phyloP scores from a whole-genome alignment of 1,284 basidiomycete species.

The Cutaneotrichosporon sp. region DNA sequence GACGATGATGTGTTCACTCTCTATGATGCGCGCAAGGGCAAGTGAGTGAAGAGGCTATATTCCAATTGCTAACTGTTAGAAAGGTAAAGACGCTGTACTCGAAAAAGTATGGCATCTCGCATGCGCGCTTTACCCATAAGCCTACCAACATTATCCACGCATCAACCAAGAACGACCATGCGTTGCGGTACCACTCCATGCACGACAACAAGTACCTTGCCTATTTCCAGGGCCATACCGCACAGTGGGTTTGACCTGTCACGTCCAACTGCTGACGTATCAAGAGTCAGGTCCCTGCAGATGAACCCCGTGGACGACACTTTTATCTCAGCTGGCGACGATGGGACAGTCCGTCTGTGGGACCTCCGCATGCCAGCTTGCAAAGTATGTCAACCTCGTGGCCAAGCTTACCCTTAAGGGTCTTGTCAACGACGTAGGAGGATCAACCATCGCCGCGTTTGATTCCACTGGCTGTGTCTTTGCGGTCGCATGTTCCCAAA shows the following conservation, averaged over 20 bases:
- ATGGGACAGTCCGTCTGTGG: conserved; percentile 95
- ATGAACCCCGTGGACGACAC: conserved; percentile 90
- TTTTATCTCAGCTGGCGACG: conserved; percentile 89
- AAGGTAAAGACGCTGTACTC: conserved; percentile 74
- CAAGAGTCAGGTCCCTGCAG: conserved; percentile 82
- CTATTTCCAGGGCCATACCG: conserved; percentile 93
- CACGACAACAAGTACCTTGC: conserved; percentile 94
- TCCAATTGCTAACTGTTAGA: conserved; percentile 48
- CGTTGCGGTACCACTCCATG: conserved; percentile 87
- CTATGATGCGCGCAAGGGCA: conserved; percentile 83
- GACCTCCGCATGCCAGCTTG: conserved; percentile 77
- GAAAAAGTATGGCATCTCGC: conserved; percentile 93
- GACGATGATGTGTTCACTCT: conserved; percentile 90
- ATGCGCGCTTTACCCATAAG: conserved; percentile 91
- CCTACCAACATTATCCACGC: conserved; percentile 79
- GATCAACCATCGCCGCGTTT: conserved; percentile 78
- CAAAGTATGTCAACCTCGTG: conserved; percentile 49
- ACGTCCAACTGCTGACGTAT: too few species aligned
- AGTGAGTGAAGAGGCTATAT: conserved; percentile 59
- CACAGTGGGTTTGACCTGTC: conserved; percentile 55
- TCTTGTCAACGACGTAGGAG: conserved; percentile 52
- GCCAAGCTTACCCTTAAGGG: conserved; percentile 39
- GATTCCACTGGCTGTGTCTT: conserved; percentile 87
- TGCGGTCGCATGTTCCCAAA: conserved; percentile 83
- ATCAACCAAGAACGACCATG: conserved; percentile 85